phyloP scores from a whole-genome alignment of 305 asterid genomes.

The Rubia peregrina region DNA sequence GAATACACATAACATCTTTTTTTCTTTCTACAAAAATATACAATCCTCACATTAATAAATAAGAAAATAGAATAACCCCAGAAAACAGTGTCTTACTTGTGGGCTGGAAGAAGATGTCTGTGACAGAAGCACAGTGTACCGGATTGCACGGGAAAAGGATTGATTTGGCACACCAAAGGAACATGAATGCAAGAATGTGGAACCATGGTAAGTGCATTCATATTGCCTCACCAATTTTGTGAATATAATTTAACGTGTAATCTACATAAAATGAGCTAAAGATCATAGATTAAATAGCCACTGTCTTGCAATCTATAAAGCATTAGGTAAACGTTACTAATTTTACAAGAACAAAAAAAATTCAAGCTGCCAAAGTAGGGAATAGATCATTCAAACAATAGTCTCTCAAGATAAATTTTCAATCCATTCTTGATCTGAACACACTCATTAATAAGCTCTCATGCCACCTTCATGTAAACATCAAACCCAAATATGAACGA shows the following conservation, averaged over 20 bases:
- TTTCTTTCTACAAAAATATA: too few species aligned
- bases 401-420: neutral
- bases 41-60: too few species aligned
- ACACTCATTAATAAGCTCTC: neutral
- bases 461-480: neutral
- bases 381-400: neutral
- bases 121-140: too few species aligned
- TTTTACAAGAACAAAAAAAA: neutral
- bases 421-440: neutral
- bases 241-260: too few species aligned
- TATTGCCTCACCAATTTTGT: too few species aligned
- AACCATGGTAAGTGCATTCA: neutral
- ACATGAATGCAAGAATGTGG: too few species aligned
- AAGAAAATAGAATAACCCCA: too few species aligned
- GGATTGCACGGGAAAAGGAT: too few species aligned
- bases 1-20: too few species aligned
- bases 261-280: neutral
- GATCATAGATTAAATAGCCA: neutral
- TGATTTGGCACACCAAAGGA: too few species aligned
- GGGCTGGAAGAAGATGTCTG: too few species aligned
- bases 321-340: neutral
- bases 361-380: neutral
- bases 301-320: neutral
- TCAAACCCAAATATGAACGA: neutral
- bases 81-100: too few species aligned